Evolutionary conservation across 208 protist genomes (phyloP), one percentile per base, ranked within the genome.

Genomic region (Porcisia deanei): DNA sequence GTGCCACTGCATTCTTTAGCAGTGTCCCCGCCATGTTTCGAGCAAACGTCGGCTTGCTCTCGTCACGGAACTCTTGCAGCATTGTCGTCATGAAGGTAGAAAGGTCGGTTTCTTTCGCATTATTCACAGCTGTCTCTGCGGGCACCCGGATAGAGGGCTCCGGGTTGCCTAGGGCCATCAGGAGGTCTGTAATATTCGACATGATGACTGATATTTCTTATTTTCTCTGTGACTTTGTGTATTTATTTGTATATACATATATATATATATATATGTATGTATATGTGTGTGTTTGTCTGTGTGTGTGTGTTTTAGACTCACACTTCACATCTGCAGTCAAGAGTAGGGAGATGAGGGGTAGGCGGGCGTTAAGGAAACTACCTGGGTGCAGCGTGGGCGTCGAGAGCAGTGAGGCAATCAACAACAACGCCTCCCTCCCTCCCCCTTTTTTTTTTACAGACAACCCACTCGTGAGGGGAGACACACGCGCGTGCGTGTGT

Each of bases 1-100:
- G 93, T n/a, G 87, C 90, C 2, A 99, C 85, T 64, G 95, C 84
- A 84, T 99, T 99, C 86, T 99, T 99, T 25, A 99, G 82, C 45
- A 99, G 74, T 30, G 94, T 89, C 64, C 97, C 97, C 8, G 98
- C 98, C 84, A 98, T 94, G 70, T 97, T 85, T 30, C 98, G 93
- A 25, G 88, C 80, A 60, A 89, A 81, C 2, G 73, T 34, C 12
- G 93, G 90, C 82, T 98, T 98, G 47, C 84, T 83, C 68, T 98
- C 93, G 69, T 99, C 96, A 25, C 88, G 82, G 25, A 99, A 93
- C 83, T 99, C 98, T 37, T 75, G 22, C 45, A 98, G 81, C 59
- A 99, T 81, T 14, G 88, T 79, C 10, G 85, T 78, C 49, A 99
- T 88, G 82, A 98, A 99, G 60, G 80, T 78, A 34, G 89, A 87